phyloP scores from a whole-genome alignment of 2,329 filamentous ascomycete species.

The Pyricularia sp. region DNA sequence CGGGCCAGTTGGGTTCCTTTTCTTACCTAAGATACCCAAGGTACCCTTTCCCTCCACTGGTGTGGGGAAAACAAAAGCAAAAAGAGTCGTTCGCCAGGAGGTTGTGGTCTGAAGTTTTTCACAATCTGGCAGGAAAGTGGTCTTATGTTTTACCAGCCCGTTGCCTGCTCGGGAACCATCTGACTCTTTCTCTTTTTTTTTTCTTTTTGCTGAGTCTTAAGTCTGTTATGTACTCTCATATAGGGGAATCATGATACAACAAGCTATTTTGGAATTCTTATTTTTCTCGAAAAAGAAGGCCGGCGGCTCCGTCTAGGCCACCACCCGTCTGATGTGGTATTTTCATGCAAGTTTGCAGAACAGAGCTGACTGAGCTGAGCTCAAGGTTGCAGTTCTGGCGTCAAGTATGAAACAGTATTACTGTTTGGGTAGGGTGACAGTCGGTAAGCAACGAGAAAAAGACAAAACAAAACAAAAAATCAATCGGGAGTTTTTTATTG shows the following conservation, averaged over 20 bases:
- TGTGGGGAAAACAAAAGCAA: background rate
- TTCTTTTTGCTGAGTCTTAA: background rate
- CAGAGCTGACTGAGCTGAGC: background rate
- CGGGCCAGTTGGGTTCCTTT: no score
- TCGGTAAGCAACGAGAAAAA: background rate
- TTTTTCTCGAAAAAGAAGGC: no score
- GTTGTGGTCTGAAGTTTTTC: background rate
- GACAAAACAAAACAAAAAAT: background rate
- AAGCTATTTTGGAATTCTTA: no score
- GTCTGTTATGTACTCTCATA: no score
- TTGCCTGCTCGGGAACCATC: no score
- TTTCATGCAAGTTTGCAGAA: no score
- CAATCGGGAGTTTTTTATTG: background rate
- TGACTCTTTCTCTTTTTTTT: no score
- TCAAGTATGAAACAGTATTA: background rate
- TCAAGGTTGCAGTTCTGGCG: background rate
- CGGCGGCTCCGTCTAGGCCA: no score
- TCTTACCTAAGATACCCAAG: background rate
- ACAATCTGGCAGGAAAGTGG: background rate
- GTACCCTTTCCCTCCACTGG: background rate
- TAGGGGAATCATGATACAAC: no score
- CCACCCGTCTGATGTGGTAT: no score
- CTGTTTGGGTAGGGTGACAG: background rate
- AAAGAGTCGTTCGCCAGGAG: background rate
- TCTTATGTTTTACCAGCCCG: background rate